A percentile compares a stretch with the other conserved stretches of the same genome.
phyloP scores from a whole-genome alignment of 305 asterid species.

The Fraxinus velutina region DNA sequence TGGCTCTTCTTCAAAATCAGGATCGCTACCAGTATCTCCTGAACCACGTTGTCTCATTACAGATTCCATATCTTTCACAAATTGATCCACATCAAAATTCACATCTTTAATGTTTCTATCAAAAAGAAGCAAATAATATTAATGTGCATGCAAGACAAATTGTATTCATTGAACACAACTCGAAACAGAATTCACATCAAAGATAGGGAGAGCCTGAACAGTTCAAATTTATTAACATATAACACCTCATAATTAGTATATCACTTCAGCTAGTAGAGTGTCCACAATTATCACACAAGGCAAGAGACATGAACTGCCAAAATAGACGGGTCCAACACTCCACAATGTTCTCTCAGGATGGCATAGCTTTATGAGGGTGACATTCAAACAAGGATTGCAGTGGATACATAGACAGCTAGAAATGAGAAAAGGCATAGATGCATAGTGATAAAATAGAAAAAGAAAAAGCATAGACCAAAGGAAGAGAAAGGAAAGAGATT shows the following conservation, averaged over 20 bases:
- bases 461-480: background rate
- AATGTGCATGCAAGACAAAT: background rate
- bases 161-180: background rate
- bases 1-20: constrained; percentile 56
- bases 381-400: background rate
- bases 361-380: background rate
- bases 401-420: background rate
- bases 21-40: constrained; percentile 45
- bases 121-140: constrained; percentile 9
- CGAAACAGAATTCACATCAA: constrained; percentile 3
- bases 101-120: constrained; percentile 55
- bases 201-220: background rate
- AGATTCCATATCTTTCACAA: constrained; percentile 79
- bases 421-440: constrained; percentile 6
- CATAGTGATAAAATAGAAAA: background rate
- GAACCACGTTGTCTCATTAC: constrained; percentile 48
- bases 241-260: background rate
- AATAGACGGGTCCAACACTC: background rate
- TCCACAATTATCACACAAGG: background rate
- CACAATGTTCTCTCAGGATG: background rate
- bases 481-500: background rate
- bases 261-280: background rate
- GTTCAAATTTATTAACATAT: background rate
- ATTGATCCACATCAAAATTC: constrained; percentile 72
- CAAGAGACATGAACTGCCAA: background rate